Percentiles rank a stretch among this genome's conserved stretches.
Evolutionary conservation across 2,329 filamentous ascomycete species (phyloP).

Genomic region (Colletotrichum sp.): DNA sequence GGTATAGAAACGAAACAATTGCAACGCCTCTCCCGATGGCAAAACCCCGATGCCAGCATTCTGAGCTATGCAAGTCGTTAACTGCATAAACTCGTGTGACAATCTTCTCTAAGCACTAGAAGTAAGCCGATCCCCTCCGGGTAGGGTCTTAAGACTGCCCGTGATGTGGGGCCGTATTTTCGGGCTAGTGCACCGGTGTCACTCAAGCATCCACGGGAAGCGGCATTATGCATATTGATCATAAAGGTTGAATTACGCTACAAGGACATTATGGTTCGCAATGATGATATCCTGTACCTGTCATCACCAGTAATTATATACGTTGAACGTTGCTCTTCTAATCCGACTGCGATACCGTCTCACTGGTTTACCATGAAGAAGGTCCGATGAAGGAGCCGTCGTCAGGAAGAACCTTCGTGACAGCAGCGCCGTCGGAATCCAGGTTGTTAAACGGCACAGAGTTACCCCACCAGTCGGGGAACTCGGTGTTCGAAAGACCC

Average conservation of each 20-base stretch:
- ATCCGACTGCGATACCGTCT: background rate
- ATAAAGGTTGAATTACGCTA: background rate
- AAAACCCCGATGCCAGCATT: background rate
- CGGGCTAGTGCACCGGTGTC: too few relatives aligned
- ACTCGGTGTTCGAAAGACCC: constrained; percentile 45
- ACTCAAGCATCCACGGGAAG: too few relatives aligned
- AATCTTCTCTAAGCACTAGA: background rate
- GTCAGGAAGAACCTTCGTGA: constrained; percentile 30
- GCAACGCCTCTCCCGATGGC: background rate
- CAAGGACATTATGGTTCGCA: background rate
- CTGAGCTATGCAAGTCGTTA: background rate
- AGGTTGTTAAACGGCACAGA: constrained; percentile 37
- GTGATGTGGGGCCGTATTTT: too few relatives aligned
- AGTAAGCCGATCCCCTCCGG: background rate
- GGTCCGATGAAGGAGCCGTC: constrained; percentile 33
- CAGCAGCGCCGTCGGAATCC: constrained; percentile 28
- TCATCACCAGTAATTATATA: background rate
- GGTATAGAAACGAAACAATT: background rate
- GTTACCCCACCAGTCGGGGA: constrained; percentile 59
- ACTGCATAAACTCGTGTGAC: background rate
- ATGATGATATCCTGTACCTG: background rate
- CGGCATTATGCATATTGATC: background rate
- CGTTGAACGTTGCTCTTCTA: background rate
- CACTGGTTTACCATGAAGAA: constrained; percentile 23
- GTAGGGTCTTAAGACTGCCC: background rate